phyloP scores from a whole-genome alignment of 1,284 basidiomycete species.

The Schizophyllum amplum region DNA sequence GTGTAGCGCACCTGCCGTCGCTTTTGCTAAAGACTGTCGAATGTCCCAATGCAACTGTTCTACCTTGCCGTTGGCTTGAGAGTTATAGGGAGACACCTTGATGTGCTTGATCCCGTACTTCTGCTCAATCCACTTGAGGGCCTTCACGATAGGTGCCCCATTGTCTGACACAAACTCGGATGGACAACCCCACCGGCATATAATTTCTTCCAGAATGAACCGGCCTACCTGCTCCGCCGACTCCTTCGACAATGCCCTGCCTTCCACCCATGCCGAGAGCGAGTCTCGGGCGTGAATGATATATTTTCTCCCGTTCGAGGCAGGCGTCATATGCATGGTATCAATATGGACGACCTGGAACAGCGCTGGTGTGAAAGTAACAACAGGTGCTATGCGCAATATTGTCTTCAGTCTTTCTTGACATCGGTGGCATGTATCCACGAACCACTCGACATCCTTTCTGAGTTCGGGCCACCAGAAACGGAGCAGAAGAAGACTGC shows the following conservation, averaged over 20 bases:
- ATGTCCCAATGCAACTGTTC: constrained; percentile 29
- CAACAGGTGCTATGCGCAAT: constrained; percentile 6
- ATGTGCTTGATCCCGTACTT: constrained; percentile 31
- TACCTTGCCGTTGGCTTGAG: constrained; percentile 28
- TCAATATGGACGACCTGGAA: no score
- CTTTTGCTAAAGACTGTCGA: constrained; percentile 28
- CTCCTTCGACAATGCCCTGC: constrained; percentile 11
- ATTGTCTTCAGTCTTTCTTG: constrained; percentile 6
- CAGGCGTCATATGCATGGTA: no score
- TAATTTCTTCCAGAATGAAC: constrained; percentile 17
- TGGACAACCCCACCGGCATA: constrained; percentile 20
- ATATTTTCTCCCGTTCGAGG: constrained; percentile 17
- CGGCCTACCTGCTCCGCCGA: constrained; percentile 12
- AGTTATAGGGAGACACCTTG: constrained; percentile 36
- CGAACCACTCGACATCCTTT: constrained; percentile 11
- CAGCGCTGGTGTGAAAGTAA: constrained; percentile 10
- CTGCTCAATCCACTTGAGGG: constrained; percentile 17
- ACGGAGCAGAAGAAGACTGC: constrained; percentile 4
- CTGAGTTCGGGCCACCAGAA: constrained; percentile 18
- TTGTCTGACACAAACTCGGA: constrained; percentile 24
- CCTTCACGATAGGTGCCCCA: constrained; percentile 24
- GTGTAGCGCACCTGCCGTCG: constrained; percentile 20
- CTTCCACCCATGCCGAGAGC: constrained; percentile 17
- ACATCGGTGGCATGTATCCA: constrained; percentile 8
- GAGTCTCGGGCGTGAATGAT: constrained; percentile 17